Base-by-base conservation (phyloP, 345 rosid genomes). In the Turnera subulata region DNA sequence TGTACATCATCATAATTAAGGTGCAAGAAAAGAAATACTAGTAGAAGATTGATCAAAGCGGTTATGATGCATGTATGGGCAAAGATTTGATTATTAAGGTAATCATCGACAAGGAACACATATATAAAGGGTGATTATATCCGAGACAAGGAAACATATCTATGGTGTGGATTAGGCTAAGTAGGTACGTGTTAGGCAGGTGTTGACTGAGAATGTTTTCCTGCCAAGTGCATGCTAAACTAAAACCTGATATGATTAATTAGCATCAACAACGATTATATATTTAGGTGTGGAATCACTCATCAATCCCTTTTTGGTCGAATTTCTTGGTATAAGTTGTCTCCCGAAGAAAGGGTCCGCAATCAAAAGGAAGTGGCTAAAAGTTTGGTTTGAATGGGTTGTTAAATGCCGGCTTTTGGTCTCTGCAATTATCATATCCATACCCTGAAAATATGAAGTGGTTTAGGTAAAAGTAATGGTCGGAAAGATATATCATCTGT, bases 401-500 rank as follows among this genome's bases (percentile, higher is more conserved):
- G 18, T 1, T 3, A 6, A n/a, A 21, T 29, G 24, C 6, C 44
- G 14, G n/a, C 10, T 25, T 16, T 35, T 54, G 17, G 58, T 50
- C 57, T 52, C 7, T 53, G 13, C 11, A 48, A 50, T 48, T 40
- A 25, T 55, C 17, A 6, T 25, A 18, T 51, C 16, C 23, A 55
- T 52, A 32, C 17, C 59, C 17, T 35, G 5, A 63, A 63, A 37
- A 32, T 13, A 6, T 40, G 67, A 29, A 56, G 66, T 67, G 78
- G 69, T 64, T 73, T 73, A 70, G 76, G 67, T 71, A 47, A 38
- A 59, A 29, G 39, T n/a, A 56, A 20, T n/a, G n/a, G n/a, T n/a
- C n/a, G n/a, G n/a, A n/a, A n/a, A n/a, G n/a, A n/a, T 49, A 50
- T 29, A n/a, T 25, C 21, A 51, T 52, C 8, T 21, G 38, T 40